Conservation (phyloP, 305 asterid species). For the Fraxinus paxiana region DNA sequence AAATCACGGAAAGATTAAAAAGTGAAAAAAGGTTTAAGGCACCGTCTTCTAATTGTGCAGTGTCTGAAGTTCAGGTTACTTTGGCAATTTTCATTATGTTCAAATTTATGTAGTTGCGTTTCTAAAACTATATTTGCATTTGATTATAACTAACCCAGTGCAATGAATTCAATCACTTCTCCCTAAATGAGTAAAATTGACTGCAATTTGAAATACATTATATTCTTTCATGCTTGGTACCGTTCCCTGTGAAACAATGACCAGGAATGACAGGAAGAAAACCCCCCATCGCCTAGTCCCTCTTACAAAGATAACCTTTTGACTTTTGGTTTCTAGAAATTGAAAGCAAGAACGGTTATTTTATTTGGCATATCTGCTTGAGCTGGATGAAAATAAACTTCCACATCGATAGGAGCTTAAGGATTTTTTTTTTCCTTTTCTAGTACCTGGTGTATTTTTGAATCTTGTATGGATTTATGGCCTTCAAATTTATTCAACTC, state of each 20-base stretch:
- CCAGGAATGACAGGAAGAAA: neutral
- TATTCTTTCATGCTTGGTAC: neutral
- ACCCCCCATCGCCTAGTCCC: neutral
- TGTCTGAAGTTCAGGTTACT: neutral
- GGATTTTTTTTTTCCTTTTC: neutral
- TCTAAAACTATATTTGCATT: neutral
- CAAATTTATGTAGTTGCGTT: neutral
- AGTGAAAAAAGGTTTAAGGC: constrained; percentile 45
- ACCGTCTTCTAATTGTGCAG: constrained; percentile 20
- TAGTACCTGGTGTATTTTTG: neutral
- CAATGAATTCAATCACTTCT: neutral
- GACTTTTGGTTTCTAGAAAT: neutral
- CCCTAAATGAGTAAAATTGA: neutral
- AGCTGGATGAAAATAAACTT: neutral
- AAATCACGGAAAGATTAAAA: constrained; percentile 45
- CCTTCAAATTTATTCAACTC: neutral
- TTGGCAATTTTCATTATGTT: neutral
- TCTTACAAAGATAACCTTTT: neutral
- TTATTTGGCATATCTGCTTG: neutral
- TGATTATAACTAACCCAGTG: neutral
- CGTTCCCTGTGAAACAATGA: neutral
- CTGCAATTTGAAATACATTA: neutral
- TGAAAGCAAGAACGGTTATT: neutral
- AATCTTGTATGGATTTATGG: neutral
- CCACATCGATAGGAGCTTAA: neutral